These are phyloP conservation scores for Scytalidium sp. DNA, from an alignment of 2,329 filamentous ascomycete genomes.

Conservation along the genomic window DNA sequence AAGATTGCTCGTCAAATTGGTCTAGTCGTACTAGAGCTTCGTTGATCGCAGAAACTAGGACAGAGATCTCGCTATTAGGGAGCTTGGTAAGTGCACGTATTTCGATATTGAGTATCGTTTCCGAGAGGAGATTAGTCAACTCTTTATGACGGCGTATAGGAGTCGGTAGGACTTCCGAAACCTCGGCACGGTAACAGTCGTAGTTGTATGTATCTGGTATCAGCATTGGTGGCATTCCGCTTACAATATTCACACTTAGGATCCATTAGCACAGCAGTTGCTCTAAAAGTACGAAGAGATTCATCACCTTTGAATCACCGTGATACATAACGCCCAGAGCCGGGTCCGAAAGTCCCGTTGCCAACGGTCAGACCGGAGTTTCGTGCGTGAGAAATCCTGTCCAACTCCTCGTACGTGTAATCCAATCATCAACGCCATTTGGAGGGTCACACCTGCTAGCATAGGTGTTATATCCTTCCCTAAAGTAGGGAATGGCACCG, in stretches of 20 bases:
- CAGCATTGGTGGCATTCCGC: slow-evolving; percentile 11
- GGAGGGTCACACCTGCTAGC: slow-evolving; percentile 9
- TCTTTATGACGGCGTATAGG: too few relatives aligned
- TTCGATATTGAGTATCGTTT: too few relatives aligned
- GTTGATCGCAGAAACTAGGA: too few relatives aligned
- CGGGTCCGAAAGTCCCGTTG: slow-evolving; percentile 6
- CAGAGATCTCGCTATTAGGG: too few relatives aligned
- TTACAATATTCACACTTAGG: slow-evolving; percentile 4
- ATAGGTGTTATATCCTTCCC: slow-evolving; percentile 11
- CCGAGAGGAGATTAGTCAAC: too few relatives aligned
- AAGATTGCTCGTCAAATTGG: too few relatives aligned
- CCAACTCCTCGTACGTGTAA: slow-evolving; percentile 11
- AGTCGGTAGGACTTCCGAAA: too few relatives aligned
- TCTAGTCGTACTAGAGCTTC: too few relatives aligned
- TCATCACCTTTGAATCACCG: slow-evolving; percentile 11
- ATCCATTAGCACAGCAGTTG: slow-evolving; percentile 7
- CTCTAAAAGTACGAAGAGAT: not conserved
- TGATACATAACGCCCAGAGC: slow-evolving; percentile 10
- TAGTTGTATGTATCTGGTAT: too few relatives aligned
- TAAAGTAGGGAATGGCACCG: slow-evolving; percentile 9
- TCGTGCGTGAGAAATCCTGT: slow-evolving; percentile 10
- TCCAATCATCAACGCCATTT: slow-evolving; percentile 11
- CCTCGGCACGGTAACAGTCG: too few relatives aligned
- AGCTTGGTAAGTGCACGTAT: too few relatives aligned
- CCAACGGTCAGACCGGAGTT: slow-evolving; percentile 7